phyloP scores from a whole-genome alignment of 805 yeast genomes.

The Schizosaccharomyces osmophilus region DNA sequence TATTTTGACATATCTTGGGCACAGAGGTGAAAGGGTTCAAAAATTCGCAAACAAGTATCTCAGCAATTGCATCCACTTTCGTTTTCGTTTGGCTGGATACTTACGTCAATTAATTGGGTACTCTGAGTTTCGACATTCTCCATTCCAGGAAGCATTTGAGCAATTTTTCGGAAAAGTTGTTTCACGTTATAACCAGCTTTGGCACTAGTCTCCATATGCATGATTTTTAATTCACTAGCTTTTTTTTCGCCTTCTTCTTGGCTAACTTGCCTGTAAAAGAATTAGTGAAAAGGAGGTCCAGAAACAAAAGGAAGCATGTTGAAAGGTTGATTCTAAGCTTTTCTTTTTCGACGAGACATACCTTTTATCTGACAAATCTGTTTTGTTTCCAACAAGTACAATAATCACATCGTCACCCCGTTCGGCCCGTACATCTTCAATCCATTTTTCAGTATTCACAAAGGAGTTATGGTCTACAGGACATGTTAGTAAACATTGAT shows the following conservation, averaged over 20 bases:
- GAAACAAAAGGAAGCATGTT: not conserved
- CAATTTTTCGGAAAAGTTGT: slow-evolving; percentile 67
- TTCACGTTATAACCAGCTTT: slow-evolving; percentile 89
- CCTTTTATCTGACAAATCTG: slow-evolving; percentile 9
- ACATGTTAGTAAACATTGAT: not conserved
- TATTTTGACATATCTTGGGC: too few relatives aligned
- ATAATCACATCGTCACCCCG: slow-evolving; percentile 73
- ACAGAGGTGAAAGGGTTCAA: too few relatives aligned
- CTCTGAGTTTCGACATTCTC: slow-evolving; percentile 12
- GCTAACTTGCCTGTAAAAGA: slow-evolving; percentile 38
- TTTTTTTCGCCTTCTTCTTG: slow-evolving; percentile 72
- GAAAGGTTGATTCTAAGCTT: not conserved
- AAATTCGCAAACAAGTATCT: slow-evolving; percentile 28
- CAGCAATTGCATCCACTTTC: not conserved
- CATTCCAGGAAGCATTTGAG: slow-evolving; percentile 73
- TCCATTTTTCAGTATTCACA: slow-evolving; percentile 66
- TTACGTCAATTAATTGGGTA: not conserved
- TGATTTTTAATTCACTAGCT: slow-evolving; percentile 49
- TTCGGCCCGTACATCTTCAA: slow-evolving; percentile 80
- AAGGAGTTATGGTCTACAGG: slow-evolving; percentile 33
- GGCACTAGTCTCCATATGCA: slow-evolving; percentile 79
- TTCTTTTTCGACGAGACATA: not conserved
- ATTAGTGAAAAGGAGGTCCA: not conserved
- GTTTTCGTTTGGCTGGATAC: not conserved
- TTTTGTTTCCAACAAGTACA: slow-evolving; percentile 80